Conservation (phyloP, 345 rosid genomes). For the Mallotus nudiflorus region DNA sequence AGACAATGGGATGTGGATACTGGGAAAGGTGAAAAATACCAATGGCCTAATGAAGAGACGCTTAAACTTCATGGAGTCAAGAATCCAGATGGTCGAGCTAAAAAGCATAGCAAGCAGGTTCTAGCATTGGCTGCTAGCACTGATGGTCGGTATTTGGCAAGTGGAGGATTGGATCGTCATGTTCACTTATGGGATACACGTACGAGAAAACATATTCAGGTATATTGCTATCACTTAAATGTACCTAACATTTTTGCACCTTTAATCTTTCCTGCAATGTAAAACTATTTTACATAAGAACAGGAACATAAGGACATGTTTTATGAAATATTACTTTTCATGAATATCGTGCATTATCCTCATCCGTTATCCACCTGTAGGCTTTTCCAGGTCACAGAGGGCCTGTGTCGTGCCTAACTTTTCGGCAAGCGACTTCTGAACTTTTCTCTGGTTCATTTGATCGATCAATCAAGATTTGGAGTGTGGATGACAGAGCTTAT, state of each 20-base stretch:
- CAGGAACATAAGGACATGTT: too few relatives aligned
- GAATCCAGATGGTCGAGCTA: conserved; percentile 63
- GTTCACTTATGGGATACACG: conserved; percentile 97
- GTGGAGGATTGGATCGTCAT: conserved; percentile 92
- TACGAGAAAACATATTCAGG: conserved; percentile 81
- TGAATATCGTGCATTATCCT: conserved; percentile 26
- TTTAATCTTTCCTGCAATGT: neutral
- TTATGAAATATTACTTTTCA: conserved; percentile 7
- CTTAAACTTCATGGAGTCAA: conserved; percentile 74
- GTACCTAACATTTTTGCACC: neutral
- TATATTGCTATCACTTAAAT: conserved; percentile 22
- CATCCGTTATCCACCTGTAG: conserved; percentile 38
- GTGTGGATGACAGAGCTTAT: conserved; percentile 83
- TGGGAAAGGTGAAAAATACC: conserved; percentile 64
- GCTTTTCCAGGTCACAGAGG: conserved; percentile 93
- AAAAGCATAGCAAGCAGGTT: conserved; percentile 71
- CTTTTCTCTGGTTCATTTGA: conserved; percentile 98
- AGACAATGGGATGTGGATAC: conserved; percentile 82
- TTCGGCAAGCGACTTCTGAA: conserved; percentile 82
- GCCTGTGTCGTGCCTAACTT: conserved; percentile 79
- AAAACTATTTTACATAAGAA: too few relatives aligned
- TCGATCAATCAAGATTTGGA: conserved; percentile 91
- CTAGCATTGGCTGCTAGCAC: conserved; percentile 85
- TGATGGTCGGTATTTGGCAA: conserved; percentile 92
- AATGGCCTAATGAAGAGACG: conserved; percentile 73